These are phyloP conservation scores for Lasiodiplodia sp. DNA, from an alignment of 2,329 filamentous ascomycete genomes.

Conservation along the genomic window DNA sequence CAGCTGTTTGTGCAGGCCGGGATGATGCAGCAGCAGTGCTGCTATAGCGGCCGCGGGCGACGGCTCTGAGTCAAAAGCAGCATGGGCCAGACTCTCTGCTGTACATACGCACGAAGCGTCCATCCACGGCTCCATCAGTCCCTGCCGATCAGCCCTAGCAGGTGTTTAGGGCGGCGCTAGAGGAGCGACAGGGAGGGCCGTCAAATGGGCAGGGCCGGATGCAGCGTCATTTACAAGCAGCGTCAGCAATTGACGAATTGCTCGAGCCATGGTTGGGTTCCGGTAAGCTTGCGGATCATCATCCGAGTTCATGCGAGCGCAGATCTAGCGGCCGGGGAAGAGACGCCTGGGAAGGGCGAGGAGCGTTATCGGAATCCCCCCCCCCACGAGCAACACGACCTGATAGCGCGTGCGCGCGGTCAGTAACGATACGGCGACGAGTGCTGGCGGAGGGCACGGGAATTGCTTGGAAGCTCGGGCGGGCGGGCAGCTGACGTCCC, in stretches of 20 bases:
- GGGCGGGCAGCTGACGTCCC: slow-evolving; percentile 27
- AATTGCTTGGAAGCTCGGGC: neutral
- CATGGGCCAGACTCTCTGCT: neutral
- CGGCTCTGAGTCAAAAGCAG: slow-evolving; percentile 7
- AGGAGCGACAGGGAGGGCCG: neutral
- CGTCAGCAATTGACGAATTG: slow-evolving; percentile 17
- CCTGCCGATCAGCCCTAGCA: slow-evolving; percentile 27
- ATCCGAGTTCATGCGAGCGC: slow-evolving; percentile 21
- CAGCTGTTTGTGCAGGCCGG: slow-evolving; percentile 1
- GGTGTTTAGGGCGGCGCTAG: slow-evolving; percentile 14
- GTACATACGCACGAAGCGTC: neutral
- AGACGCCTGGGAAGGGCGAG: neutral
- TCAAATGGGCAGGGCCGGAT: slow-evolving; percentile 15
- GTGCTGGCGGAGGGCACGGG: neutral
- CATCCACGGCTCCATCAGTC: slow-evolving; percentile 18
- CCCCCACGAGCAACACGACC: neutral
- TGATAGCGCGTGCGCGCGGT: slow-evolving; percentile 8
- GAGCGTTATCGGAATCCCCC: slow-evolving; percentile 8
- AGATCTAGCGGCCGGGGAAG: slow-evolving; percentile 19
- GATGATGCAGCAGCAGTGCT: slow-evolving; percentile 18
- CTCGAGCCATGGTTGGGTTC: slow-evolving; percentile 25
- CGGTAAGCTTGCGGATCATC: slow-evolving; percentile 26
- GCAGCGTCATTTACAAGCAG: slow-evolving; percentile 5
- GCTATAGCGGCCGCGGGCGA: neutral
- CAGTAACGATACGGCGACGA: neutral